phyloP scores from a whole-genome alignment of 192 early-diverging fungal genomes.

The Linnemannia hyalina region DNA sequence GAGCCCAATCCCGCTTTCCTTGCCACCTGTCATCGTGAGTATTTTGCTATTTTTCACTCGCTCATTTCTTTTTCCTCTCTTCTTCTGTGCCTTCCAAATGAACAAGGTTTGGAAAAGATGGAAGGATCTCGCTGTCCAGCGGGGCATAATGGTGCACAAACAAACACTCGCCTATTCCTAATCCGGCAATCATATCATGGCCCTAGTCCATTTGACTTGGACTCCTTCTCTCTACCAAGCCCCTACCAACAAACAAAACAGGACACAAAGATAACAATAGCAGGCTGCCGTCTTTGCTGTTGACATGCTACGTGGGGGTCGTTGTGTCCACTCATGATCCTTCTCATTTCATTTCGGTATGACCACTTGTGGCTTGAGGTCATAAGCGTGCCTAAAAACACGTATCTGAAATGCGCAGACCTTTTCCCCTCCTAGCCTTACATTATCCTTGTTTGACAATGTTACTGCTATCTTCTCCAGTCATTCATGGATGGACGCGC shows the following conservation, averaged over 20 bases:
- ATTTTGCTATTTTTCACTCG: neutral
- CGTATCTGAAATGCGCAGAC: neutral
- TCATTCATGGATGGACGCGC: neutral
- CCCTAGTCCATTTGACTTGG: neutral
- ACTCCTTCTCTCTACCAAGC: too few relatives aligned
- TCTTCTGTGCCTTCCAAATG: neutral
- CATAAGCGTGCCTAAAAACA: neutral
- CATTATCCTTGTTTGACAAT: neutral
- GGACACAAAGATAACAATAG: neutral
- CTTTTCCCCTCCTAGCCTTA: too few relatives aligned
- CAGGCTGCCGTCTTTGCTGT: neutral
- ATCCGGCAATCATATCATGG: neutral
- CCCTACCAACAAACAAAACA: neutral
- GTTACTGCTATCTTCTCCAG: too few relatives aligned
- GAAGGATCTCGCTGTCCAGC: conserved; percentile 24
- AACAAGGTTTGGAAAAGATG: conserved; percentile 36
- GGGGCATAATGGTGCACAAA: neutral
- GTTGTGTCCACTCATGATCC: neutral
- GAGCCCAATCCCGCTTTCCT: neutral
- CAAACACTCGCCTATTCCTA: neutral
- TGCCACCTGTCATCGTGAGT: neutral
- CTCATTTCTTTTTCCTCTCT: neutral
- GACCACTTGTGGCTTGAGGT: too few relatives aligned
- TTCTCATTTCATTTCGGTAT: too few relatives aligned
- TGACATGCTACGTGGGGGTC: neutral